Evolutionary conservation across 2,329 filamentous ascomycete genomes (phyloP).

Genomic region (Pseudohalonectria lignicola): DNA sequence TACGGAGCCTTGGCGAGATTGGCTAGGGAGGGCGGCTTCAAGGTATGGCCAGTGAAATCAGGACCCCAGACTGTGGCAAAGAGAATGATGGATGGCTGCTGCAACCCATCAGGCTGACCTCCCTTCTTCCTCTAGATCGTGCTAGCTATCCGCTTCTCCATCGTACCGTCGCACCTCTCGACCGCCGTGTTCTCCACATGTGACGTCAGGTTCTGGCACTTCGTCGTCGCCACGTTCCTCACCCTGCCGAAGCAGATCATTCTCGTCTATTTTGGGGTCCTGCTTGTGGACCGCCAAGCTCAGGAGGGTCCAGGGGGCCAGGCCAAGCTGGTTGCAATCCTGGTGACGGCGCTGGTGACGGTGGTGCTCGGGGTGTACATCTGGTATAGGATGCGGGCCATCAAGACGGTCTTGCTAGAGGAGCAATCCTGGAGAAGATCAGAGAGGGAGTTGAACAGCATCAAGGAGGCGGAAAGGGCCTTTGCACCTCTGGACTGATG

Average conservation of each 20-base stretch:
- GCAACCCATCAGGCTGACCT: constrained; percentile 1
- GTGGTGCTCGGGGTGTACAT: constrained; percentile 23
- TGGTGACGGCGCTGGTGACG: constrained; percentile 20
- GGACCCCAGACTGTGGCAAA: no score
- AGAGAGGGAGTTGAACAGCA: background rate
- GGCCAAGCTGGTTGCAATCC: constrained; percentile 23
- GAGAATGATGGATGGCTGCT: no score
- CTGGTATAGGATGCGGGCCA: constrained; percentile 21
- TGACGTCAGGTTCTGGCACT: constrained; percentile 28
- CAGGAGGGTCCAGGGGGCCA: constrained; percentile 11
- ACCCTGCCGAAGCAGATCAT: constrained; percentile 29
- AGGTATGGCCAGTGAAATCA: constrained; percentile 17
- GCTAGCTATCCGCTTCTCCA: constrained; percentile 26
- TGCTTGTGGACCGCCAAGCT: constrained; percentile 16
- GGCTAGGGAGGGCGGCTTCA: constrained; percentile 28
- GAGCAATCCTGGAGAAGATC: constrained; percentile 17
- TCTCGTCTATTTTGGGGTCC: constrained; percentile 27
- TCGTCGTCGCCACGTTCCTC: constrained; percentile 25
- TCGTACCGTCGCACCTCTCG: constrained; percentile 28
- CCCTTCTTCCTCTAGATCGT: constrained; percentile 17
- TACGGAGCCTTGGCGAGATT: constrained; percentile 26
- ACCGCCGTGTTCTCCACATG: constrained; percentile 31
- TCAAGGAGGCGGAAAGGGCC: constrained; percentile 19
- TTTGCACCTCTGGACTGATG: background rate
- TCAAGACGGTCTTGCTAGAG: constrained; percentile 20